These are phyloP conservation scores for Galerina marginata DNA, from an alignment of 768 basidiomycete genomes.

Conservation along the genomic window DNA sequence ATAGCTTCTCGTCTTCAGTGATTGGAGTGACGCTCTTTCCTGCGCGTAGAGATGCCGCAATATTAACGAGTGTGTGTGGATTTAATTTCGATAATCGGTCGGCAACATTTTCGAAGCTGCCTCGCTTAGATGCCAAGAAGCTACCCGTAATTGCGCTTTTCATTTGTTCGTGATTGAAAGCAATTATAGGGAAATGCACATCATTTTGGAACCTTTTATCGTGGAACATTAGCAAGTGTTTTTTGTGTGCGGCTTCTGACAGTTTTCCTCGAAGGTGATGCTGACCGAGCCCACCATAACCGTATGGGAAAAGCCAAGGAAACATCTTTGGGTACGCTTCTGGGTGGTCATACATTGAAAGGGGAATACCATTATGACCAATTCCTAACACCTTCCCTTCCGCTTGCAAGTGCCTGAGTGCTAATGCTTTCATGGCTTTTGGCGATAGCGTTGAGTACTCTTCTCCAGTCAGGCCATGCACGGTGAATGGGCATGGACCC, in stretches of 20 bases:
- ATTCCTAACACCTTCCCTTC: slow-evolving; percentile 32
- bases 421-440: slow-evolving; percentile 24
- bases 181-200: slow-evolving; percentile 39
- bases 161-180: slow-evolving; percentile 46
- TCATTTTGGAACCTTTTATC: slow-evolving; percentile 47
- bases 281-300: slow-evolving; percentile 39
- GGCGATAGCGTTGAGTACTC: slow-evolving; percentile 25
- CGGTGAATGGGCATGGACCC: slow-evolving; percentile 42
- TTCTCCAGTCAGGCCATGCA: slow-evolving; percentile 40
- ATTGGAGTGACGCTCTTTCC: slow-evolving; percentile 26
- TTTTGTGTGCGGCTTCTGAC: slow-evolving; percentile 29
- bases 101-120: slow-evolving; percentile 30
- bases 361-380: slow-evolving; percentile 29
- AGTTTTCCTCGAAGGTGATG: slow-evolving; percentile 8
- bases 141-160: slow-evolving; percentile 30
- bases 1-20: slow-evolving; percentile 25
- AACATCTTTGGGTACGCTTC: slow-evolving; percentile 41
- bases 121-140: slow-evolving; percentile 30
- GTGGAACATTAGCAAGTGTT: slow-evolving; percentile 39
- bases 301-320: slow-evolving; percentile 49
- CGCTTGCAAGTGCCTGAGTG: slow-evolving; percentile 31
- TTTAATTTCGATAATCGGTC: slow-evolving; percentile 27
- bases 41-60: slow-evolving; percentile 22
- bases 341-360: slow-evolving; percentile 40
- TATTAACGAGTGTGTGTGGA: slow-evolving; percentile 18